These are phyloP conservation scores for Rutstroemia sydowiana DNA, from an alignment of 2,329 filamentous ascomycete genomes.

Conservation along the genomic window DNA sequence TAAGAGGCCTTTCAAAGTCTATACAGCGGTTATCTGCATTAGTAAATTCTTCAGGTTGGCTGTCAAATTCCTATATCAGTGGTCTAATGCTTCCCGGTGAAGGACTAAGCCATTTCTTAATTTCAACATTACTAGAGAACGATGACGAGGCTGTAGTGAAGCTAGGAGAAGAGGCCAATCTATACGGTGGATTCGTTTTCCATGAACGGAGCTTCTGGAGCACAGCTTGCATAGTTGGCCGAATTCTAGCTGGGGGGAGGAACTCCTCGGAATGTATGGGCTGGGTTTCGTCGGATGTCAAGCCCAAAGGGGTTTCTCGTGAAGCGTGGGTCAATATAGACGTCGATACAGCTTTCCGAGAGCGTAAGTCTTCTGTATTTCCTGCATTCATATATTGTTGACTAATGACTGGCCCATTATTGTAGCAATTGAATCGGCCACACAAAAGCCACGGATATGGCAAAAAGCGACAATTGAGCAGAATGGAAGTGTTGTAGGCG, in stretches of 20 bases:
- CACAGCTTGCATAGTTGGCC: conserved; percentile 56
- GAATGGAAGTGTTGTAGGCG: conserved; percentile 53
- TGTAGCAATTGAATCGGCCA: conserved; percentile 41
- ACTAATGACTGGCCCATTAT: conserved; percentile 10
- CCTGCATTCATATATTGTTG: not conserved
- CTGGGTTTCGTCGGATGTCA: conserved; percentile 56
- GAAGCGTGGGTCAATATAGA: conserved; percentile 55
- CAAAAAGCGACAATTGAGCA: conserved; percentile 52
- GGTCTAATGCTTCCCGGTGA: conserved; percentile 60
- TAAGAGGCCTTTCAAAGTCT: conserved; percentile 17
- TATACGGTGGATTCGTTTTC: conserved; percentile 60
- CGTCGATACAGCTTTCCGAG: conserved; percentile 40
- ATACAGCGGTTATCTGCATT: conserved; percentile 42
- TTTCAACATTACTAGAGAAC: conserved; percentile 58
- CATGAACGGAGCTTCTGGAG: conserved; percentile 61
- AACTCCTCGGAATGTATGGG: conserved; percentile 60
- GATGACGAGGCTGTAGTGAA: conserved; percentile 51
- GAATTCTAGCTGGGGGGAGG: conserved; percentile 54
- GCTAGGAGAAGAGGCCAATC: conserved; percentile 52
- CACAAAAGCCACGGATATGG: conserved; percentile 53
- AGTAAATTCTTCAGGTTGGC: conserved; percentile 54
- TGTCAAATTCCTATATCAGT: conserved; percentile 61
- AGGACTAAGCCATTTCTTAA: conserved; percentile 53
- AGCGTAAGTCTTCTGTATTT: conserved; percentile 14
- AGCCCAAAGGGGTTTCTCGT: conserved; percentile 39